Evolutionary conservation across 2,329 filamentous ascomycete genomes (phyloP), one percentile per base, ranked within the genome.

Genomic region (Pseudocercospora crystallina): DNA sequence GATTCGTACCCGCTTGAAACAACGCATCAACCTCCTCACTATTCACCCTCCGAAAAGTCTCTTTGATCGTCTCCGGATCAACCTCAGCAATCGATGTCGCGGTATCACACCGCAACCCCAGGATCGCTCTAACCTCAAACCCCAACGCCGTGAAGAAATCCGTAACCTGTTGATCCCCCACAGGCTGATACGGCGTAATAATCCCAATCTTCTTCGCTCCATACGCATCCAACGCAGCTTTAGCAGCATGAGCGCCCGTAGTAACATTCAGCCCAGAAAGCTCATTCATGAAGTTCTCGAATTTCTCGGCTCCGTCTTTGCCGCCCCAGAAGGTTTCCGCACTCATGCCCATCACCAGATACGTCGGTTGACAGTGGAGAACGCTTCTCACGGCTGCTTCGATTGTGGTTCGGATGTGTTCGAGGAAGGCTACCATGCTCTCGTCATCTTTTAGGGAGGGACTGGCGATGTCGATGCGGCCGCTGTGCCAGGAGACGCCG

Each of bases 261-360:
- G 51, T 53, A 9, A 53, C 51, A 8, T 17, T 17, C 9, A 53
- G 41, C 8, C 51, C 51, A 26, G 44, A 48, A 12, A 49, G 44
- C 29, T 49, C 51, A 12, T 45, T 30, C 51, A 53, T 49, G 30
- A 44, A 53, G 1, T 46, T 26, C 33, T 53, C 51, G 26, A 53
- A 49, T 43, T 53, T 12, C 26, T 32, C 34, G 4, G 51, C 51
- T 13, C 45, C 45, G 5, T 49, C 29, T 38, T 49, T 46, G 10
- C 51, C 51, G 11, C 51, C 51, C 51, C 51, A 53, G 37, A 49
- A 53, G 5, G 51, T 53, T n/a, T 53, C 46, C 3, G 51, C 45
- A 12, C 39, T 44, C 51, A 53, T 53, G 14, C 46, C 51, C 46
- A 53, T 53, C 12, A 53, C 46, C 14, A 53, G 31, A 37, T 49